Evolutionary conservation across 169 alveolate genomes (phyloP).

Genomic region (Plasmodium fragile): DNA sequence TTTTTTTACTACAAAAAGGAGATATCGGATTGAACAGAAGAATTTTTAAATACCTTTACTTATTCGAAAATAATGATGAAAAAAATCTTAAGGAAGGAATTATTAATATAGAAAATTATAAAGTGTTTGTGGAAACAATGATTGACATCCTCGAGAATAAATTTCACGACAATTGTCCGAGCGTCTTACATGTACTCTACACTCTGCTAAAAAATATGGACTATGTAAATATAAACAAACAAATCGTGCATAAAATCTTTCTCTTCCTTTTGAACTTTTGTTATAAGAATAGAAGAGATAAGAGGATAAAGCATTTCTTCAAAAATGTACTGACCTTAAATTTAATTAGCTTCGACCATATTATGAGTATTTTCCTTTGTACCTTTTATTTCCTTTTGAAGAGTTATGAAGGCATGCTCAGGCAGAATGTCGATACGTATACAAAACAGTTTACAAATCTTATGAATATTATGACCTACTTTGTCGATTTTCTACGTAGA

Average conservation of each 20-base stretch:
- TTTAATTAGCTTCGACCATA: slow-evolving; percentile 44
- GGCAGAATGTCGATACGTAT: slow-evolving; percentile 19
- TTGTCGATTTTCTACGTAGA: slow-evolving; percentile 16
- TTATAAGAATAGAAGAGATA: slow-evolving; percentile 21
- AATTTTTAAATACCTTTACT: slow-evolving; percentile 30
- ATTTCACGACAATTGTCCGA: slow-evolving; percentile 8
- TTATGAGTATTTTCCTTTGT: slow-evolving; percentile 20
- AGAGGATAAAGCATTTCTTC: slow-evolving; percentile 1
- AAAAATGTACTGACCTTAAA: slow-evolving; percentile 21
- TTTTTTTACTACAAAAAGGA: slow-evolving; percentile 28
- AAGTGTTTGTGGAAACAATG: slow-evolving; percentile 19
- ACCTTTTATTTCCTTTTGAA: slow-evolving; percentile 27
- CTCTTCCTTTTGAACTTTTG: slow-evolving; percentile 36
- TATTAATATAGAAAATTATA: slow-evolving; percentile 21
- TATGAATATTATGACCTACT: slow-evolving; percentile 54
- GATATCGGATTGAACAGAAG: slow-evolving; percentile 62
- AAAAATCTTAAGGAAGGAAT: slow-evolving; percentile 17
- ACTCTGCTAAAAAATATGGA: slow-evolving; percentile 38
- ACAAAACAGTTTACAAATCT: slow-evolving; percentile 22
- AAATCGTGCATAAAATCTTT: slow-evolving; percentile 24
- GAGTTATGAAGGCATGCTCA: neutral
- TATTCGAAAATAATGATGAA: slow-evolving; percentile 59
- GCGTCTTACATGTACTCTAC: slow-evolving; percentile 17
- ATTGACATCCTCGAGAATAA: slow-evolving; percentile 46
- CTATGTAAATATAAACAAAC: slow-evolving; percentile 17